phyloP scores from a whole-genome alignment of 768 basidiomycete species.

The Podaxis sp. region DNA sequence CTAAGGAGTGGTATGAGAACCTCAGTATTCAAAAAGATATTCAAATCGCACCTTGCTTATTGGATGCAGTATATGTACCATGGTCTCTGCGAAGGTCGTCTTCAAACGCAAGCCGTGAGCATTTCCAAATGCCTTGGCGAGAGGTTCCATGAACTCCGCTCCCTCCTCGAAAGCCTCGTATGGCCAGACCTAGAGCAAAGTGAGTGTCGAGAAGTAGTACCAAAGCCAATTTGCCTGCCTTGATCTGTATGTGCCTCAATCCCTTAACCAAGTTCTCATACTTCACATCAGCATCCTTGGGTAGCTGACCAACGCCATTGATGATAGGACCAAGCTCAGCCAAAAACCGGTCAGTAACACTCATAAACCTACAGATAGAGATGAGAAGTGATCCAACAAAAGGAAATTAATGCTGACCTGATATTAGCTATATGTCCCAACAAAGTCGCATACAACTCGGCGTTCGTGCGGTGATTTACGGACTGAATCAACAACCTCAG shows the following conservation, averaged over 20 bases:
- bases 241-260: conserved; percentile 77
- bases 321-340: conserved; percentile 72
- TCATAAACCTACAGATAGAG: conserved; percentile 60
- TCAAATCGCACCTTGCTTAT: conserved; percentile 67
- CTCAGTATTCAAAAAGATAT: neutral
- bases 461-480: conserved; percentile 75
- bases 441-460: conserved; percentile 79
- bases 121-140: conserved; percentile 80
- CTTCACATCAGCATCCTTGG: conserved; percentile 76
- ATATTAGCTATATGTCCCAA: conserved; percentile 79
- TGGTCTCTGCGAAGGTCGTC: conserved; percentile 77
- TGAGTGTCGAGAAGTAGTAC: neutral
- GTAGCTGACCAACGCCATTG: conserved; percentile 52
- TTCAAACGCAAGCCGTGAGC: conserved; percentile 83
- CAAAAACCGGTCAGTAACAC: conserved; percentile 89
- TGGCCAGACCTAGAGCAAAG: conserved; percentile 72
- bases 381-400: neutral
- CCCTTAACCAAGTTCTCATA: conserved; percentile 85
- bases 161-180: conserved; percentile 91
- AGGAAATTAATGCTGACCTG: conserved; percentile 44
- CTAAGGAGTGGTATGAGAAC: conserved; percentile 29
- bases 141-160: conserved; percentile 81
- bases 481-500: conserved; percentile 61
- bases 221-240: conserved; percentile 36
- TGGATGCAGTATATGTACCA: conserved; percentile 75